Percentiles rank a stretch among this genome's conserved stretches.
These are phyloP conservation scores for Gautieria morchelliformis DNA, from an alignment of 768 basidiomycete genomes.

Conservation along the genomic window DNA sequence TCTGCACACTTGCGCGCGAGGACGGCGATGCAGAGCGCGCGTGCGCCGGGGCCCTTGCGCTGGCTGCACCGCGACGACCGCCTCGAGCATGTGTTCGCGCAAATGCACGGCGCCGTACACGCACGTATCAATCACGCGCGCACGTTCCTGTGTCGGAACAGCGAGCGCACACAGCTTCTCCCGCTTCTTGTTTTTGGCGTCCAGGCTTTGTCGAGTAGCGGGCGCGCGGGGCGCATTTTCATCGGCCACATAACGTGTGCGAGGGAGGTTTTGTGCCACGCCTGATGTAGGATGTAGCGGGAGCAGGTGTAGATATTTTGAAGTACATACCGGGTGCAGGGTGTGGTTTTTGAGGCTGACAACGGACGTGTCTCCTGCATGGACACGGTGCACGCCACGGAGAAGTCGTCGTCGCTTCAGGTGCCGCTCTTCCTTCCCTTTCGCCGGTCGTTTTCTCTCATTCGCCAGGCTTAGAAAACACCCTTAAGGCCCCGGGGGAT, in stretches of 20 bases:
- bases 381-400: conserved; percentile 23
- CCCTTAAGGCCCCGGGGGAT: not conserved
- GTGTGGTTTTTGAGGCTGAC: conserved; percentile 49
- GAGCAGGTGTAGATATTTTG: not conserved
- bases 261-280: conserved; percentile 63
- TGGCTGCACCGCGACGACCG: not conserved
- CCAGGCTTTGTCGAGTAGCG: not conserved
- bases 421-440: conserved; percentile 21
- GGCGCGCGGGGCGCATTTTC: conserved; percentile 53
- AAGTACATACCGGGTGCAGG: conserved; percentile 22
- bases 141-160: conserved; percentile 49
- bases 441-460: conserved; percentile 22
- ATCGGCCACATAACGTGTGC: conserved; percentile 58
- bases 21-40: not conserved
- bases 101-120: conserved; percentile 62
- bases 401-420: conserved; percentile 16
- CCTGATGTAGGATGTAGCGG: conserved; percentile 19
- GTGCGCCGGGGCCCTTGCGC: not conserved
- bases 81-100: conserved; percentile 53
- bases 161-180: conserved; percentile 32
- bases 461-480: conserved; percentile 15
- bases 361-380: conserved; percentile 55
- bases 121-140: conserved; percentile 61
- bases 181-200: conserved; percentile 4
- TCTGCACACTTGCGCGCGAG: not conserved